Conservation (phyloP, 2,329 filamentous ascomycete genomes). For the Pseudogymnoascus sp. region DNA sequence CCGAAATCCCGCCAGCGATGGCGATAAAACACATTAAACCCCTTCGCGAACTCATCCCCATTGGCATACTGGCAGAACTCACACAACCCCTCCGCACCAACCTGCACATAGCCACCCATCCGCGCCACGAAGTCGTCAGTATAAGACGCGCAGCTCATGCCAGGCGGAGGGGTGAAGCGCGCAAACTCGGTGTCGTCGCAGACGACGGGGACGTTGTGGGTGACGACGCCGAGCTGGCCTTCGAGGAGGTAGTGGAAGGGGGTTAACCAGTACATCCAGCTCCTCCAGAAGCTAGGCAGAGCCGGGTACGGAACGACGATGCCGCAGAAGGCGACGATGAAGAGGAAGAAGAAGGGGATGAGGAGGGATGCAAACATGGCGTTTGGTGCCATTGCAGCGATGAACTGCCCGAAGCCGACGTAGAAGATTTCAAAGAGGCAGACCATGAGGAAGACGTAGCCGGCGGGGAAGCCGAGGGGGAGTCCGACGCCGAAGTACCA, state of each 20-base stretch:
- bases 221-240: conserved; percentile 48
- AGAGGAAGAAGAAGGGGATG: conserved; percentile 62
- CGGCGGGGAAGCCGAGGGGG: conserved; percentile 47
- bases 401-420: conserved; percentile 57
- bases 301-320: conserved; percentile 55
- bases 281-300: conserved; percentile 55
- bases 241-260: conserved; percentile 62
- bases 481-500: conserved; percentile 52
- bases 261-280: conserved; percentile 59
- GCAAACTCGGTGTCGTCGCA: conserved; percentile 52
- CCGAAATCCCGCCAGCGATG: conserved; percentile 60
- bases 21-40: conserved; percentile 52
- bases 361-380: conserved; percentile 57
- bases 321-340: conserved; percentile 63
- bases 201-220: conserved; percentile 45
- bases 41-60: conserved; percentile 39
- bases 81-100: conserved; percentile 48
- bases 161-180: conserved; percentile 49
- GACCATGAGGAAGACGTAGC: conserved; percentile 53
- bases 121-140: conserved; percentile 42
- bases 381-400: conserved; percentile 59
- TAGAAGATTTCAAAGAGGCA: conserved; percentile 56
- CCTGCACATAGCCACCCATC: conserved; percentile 53
- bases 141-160: conserved; percentile 54
- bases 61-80: conserved; percentile 56